phyloP scores from a whole-genome alignment of 129 eudicot genomes.

The Deinandra increscens region DNA sequence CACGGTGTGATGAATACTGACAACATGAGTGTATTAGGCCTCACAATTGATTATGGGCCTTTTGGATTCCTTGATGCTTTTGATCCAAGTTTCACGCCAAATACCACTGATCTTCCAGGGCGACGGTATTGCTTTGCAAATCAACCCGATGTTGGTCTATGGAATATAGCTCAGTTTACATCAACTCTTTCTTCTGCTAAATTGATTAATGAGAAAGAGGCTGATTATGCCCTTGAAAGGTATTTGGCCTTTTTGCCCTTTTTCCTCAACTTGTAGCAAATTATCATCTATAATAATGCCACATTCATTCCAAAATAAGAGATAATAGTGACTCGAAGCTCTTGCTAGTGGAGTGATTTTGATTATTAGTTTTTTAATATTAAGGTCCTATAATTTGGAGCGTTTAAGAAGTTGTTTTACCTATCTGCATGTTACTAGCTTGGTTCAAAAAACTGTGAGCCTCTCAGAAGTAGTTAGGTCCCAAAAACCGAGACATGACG shows the following conservation, averaged over 20 bases:
- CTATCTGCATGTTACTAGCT: too few relatives aligned
- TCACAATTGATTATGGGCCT: slow-evolving; percentile 98
- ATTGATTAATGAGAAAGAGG: slow-evolving; percentile 69
- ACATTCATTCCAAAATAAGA: too few relatives aligned
- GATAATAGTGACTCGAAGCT: too few relatives aligned
- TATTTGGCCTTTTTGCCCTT: slow-evolving; percentile 36
- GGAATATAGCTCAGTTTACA: slow-evolving; percentile 92
- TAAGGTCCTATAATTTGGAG: too few relatives aligned
- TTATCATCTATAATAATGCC: not conserved
- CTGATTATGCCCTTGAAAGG: slow-evolving; percentile 92
- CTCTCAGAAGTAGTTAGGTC: too few relatives aligned
- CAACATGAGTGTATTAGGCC: slow-evolving; percentile 96
- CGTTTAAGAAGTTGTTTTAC: too few relatives aligned
- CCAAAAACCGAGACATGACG: too few relatives aligned
- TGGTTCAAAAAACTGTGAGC: too few relatives aligned
- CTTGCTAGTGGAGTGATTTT: too few relatives aligned
- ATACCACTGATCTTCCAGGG: slow-evolving; percentile 98
- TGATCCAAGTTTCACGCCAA: slow-evolving; percentile 99
- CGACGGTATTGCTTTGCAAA: slow-evolving; percentile 97
- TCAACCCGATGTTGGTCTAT: slow-evolving; percentile 96
- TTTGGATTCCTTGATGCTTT: slow-evolving; percentile 99
- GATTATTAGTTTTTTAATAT: too few relatives aligned
- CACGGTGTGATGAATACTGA: slow-evolving; percentile 98
- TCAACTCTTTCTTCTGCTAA: slow-evolving; percentile 71
- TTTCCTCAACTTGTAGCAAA: not conserved